Base-by-base conservation (phyloP, 805 yeast genomes). In the Myxozyma mucilagina region DNA sequence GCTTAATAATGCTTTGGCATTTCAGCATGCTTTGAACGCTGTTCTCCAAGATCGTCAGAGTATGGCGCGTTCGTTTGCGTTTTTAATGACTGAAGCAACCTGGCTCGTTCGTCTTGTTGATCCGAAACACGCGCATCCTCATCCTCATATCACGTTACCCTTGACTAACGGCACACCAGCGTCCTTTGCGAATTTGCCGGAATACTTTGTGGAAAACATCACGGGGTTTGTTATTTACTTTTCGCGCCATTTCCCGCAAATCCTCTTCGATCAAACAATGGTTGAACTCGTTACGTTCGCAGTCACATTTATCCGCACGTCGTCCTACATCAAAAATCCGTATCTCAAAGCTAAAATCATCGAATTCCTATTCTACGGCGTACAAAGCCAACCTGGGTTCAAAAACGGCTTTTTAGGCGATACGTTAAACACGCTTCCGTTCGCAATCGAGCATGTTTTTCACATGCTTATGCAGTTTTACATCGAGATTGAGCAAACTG, bases 401-500 rank as follows among this genome's bases (percentile, higher is more conserved):
- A 61, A 56, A 45, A 72, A 73, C 32, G 99, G 98, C 0, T 87
- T 87, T 63, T 83, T 91, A 82, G 78, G 85, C 63, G 79, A 80
- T 5, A 79, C 87, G 7, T 85, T 90, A 73, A 85, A 81, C 68
- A 76, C 84, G 10, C 85, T 90, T 68, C 80, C 82, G 56, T 69
- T 87, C 24, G 87, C 90, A 1, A 75, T 77, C 35, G 78, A 85
- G 42, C 84, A 91, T 72, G 72, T 94, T 64, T 77, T 94, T 59
- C 91, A 89, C 69, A 88, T 97, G 0, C 79, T 94, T 59, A 80
- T 94, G 74, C 96, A 90, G 69, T 88, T 91, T 64, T 94, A 93
- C 73, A 96, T 94, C 39, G 90, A 89, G 80, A 92, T 93, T 53
- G 99, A 94, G 73, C 91, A 89, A 70, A 94, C 99, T 0, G 99